Percentiles rank a stretch among this genome's conserved stretches.
phyloP scores from a whole-genome alignment of 495 filamentous ascomycete species.

The Tuber melanosporum region DNA sequence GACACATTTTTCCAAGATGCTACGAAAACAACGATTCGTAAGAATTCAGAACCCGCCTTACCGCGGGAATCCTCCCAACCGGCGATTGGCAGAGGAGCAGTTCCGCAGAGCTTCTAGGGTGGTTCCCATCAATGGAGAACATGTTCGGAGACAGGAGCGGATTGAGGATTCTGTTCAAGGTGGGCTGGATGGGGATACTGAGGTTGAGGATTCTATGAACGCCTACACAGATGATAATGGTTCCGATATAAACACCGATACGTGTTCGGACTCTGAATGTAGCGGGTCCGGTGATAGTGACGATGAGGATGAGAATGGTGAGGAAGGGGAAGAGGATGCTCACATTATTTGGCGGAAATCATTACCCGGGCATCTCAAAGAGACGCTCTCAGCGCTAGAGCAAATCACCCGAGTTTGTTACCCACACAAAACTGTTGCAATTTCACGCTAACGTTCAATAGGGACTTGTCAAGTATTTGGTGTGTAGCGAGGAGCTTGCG shows the following conservation, averaged over 20 bases:
- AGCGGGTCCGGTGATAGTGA: conserved; percentile 7
- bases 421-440: neutral
- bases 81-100: neutral
- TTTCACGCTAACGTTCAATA: conserved; percentile 11
- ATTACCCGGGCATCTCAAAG: conserved; percentile 32
- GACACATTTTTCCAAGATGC: neutral
- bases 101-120: neutral
- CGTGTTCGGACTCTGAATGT: neutral
- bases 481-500: conserved; percentile 35
- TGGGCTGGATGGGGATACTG: neutral
- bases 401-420: conserved; percentile 32
- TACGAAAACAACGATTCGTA: neutral
- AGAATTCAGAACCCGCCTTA: neutral
- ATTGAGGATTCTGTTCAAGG: neutral
- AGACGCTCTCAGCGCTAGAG: conserved; percentile 30
- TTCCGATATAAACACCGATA: conserved; percentile 14
- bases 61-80: neutral
- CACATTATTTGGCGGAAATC: conserved; percentile 23
- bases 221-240: neutral
- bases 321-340: conserved; percentile 12
- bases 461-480: conserved; percentile 34
- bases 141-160: neutral
- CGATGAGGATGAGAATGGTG: neutral
- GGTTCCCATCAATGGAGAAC: neutral
- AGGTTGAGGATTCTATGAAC: neutral